These are phyloP conservation scores for Tetraselmis chui DNA, from an alignment of 139 green algal species.

Conservation along the genomic window DNA sequence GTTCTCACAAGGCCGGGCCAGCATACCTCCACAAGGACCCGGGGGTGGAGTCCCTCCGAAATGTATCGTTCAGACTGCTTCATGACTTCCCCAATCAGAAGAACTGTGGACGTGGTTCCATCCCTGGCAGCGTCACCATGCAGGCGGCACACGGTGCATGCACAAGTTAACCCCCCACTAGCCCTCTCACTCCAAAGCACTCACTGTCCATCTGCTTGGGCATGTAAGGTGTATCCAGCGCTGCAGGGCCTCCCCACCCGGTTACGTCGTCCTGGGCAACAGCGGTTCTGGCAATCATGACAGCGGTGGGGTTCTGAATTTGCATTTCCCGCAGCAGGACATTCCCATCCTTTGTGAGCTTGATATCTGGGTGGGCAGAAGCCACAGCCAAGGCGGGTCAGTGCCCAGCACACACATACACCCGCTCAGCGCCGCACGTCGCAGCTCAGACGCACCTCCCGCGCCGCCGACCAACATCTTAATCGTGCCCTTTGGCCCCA, in stretches of 20 bases:
- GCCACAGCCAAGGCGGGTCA: neutral
- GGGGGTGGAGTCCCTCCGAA: slow-evolving; percentile 88
- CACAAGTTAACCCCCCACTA: neutral
- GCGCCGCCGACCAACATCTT: slow-evolving; percentile 96
- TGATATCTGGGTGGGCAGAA: slow-evolving; percentile 72
- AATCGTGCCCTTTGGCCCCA: slow-evolving; percentile 97
- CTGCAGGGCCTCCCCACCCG: too few relatives aligned
- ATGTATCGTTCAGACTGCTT: slow-evolving; percentile 94
- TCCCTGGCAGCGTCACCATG: slow-evolving; percentile 63
- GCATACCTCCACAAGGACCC: slow-evolving; percentile 83
- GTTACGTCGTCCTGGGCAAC: slow-evolving; percentile 96
- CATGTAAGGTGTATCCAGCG: too few relatives aligned
- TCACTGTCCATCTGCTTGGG: too few relatives aligned
- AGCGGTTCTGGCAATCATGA: slow-evolving; percentile 97
- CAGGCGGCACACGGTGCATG: neutral
- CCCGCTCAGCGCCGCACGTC: too few relatives aligned
- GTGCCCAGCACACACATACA: too few relatives aligned
- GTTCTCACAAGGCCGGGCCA: too few relatives aligned
- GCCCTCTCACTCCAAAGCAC: neutral
- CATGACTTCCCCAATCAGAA: slow-evolving; percentile 98
- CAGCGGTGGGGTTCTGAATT: slow-evolving; percentile 99
- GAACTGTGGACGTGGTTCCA: slow-evolving; percentile 91
- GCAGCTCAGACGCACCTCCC: too few relatives aligned
- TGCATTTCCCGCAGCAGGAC: slow-evolving; percentile 95
- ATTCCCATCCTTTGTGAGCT: slow-evolving; percentile 97